These are phyloP conservation scores for Trichophyton equinum DNA, from an alignment of 2,329 filamentous ascomycete species.

Conservation along the genomic window DNA sequence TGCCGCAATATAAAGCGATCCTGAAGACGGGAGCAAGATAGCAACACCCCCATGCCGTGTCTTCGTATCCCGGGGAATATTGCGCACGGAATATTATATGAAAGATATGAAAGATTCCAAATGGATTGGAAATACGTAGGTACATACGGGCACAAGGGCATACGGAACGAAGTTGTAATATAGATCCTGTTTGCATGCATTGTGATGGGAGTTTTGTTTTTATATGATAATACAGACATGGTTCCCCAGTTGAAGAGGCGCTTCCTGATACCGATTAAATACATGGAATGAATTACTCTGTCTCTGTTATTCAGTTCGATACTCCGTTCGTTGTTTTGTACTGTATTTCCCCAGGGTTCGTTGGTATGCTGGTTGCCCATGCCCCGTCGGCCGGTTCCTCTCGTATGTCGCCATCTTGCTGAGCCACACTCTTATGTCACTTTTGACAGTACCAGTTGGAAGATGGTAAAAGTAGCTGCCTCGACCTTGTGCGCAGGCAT, in stretches of 20 bases:
- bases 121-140: background rate
- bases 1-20: background rate
- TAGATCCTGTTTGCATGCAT: no score
- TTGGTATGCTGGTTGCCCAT: background rate
- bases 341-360: background rate
- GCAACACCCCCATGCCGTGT: background rate
- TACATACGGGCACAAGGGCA: background rate
- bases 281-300: background rate
- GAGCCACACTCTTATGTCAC: no score
- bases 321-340: background rate
- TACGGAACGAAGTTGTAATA: background rate
- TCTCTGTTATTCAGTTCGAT: background rate
- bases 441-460: background rate
- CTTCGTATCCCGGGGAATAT: background rate
- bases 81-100: background rate
- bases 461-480: background rate
- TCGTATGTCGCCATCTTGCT: no score
- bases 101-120: background rate
- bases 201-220: background rate
- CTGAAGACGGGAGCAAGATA: background rate
- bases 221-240: background rate
- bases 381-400: background rate
- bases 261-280: background rate
- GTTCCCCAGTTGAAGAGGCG: background rate
- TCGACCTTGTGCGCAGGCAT: background rate